Conservation (phyloP, 1,139 yeast genomes). For the Pneumocystis wakefieldiae region DNA sequence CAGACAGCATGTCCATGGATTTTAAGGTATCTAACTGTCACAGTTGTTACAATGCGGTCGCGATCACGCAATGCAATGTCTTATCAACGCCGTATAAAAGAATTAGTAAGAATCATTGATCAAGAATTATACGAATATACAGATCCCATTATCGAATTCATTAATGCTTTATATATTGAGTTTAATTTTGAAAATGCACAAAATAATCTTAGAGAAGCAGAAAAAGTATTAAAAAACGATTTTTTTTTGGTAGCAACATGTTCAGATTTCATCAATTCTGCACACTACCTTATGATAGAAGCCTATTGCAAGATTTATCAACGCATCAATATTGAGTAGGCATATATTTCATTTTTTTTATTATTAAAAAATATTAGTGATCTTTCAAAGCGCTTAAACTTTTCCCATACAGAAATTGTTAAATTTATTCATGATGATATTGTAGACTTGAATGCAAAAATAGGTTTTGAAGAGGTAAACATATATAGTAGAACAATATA, state of each 20-base stretch:
- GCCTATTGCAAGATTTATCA: slow-evolving; percentile 41
- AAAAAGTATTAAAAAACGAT: slow-evolving; percentile 35
- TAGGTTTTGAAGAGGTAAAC: slow-evolving; percentile 1
- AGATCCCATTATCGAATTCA: slow-evolving; percentile 45
- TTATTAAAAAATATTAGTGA: neutral
- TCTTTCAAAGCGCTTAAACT: neutral
- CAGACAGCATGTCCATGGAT: slow-evolving; percentile 59
- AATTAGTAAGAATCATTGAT: slow-evolving; percentile 38
- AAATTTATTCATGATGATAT: slow-evolving; percentile 37
- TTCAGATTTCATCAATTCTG: slow-evolving; percentile 31
- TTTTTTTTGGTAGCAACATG: slow-evolving; percentile 37
- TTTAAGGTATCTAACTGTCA: slow-evolving; percentile 43
- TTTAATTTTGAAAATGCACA: slow-evolving; percentile 42
- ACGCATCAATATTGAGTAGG: slow-evolving; percentile 27
- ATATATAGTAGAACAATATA: neutral
- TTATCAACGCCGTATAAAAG: slow-evolving; percentile 40
- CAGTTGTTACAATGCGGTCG: slow-evolving; percentile 30
- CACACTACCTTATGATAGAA: slow-evolving; percentile 37
- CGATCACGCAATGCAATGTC: slow-evolving; percentile 9
- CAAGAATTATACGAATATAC: slow-evolving; percentile 47
- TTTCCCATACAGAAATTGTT: slow-evolving; percentile 18
- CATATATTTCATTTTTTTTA: neutral
- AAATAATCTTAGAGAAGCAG: slow-evolving; percentile 33
- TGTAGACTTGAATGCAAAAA: slow-evolving; percentile 13
- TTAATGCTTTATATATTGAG: slow-evolving; percentile 39